A percentile compares a stretch with the other conserved stretches of the same genome.
Conservation (phyloP, 106 monocot species). For the Agapanthus africanus region DNA sequence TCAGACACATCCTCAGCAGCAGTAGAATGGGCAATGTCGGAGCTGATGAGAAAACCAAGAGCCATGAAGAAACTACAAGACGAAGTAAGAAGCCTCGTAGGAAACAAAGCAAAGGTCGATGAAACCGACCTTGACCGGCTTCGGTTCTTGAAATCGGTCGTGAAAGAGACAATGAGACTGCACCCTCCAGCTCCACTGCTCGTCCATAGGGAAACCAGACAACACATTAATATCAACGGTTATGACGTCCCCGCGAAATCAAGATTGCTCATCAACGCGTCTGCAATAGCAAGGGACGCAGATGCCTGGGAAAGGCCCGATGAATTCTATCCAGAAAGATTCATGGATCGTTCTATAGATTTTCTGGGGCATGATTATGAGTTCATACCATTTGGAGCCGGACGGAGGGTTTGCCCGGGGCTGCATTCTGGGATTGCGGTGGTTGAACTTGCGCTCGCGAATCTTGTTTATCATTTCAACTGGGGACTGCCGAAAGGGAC, state of each 20-base stretch:
- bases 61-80: background rate
- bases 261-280: background rate
- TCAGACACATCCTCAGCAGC: background rate
- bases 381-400: conserved; percentile 11
- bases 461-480: background rate
- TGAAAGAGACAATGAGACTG: conserved; percentile 9
- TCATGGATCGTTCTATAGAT: background rate
- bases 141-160: background rate
- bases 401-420: conserved; percentile 3
- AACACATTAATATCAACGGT: background rate
- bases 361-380: conserved; percentile 3
- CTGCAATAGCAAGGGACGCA: background rate
- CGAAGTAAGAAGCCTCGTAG: background rate
- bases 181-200: conserved; percentile 1
- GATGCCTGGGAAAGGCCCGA: conserved; percentile 1
- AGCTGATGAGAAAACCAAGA: background rate
- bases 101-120: background rate
- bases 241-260: background rate
- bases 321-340: conserved; percentile 4
- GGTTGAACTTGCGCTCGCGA: background rate
- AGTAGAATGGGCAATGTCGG: conserved; percentile 5
- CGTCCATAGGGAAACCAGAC: background rate
- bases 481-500: background rate
- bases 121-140: background rate
- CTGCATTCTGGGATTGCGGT: background rate